Percentiles rank a stretch among this genome's conserved stretches.
Conservation (phyloP, 2,329 filamentous ascomycete genomes). For the Monilinia fructicola region DNA sequence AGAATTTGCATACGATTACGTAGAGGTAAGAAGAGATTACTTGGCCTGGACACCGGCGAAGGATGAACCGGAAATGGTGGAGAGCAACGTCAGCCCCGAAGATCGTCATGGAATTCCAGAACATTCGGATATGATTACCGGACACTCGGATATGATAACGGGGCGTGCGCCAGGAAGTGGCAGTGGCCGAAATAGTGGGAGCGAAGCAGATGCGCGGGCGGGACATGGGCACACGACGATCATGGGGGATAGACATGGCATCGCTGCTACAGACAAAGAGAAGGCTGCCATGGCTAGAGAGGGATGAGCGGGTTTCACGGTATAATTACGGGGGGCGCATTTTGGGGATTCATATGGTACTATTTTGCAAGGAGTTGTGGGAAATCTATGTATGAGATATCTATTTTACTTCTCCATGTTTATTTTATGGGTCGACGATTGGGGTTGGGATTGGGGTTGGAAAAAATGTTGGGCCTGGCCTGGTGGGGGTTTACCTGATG, state of each 20-base stretch:
- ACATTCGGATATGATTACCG: conserved; percentile 66
- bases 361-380: conserved; percentile 11
- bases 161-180: background rate
- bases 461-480: conserved; percentile 1
- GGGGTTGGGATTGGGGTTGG: background rate
- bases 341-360: background rate
- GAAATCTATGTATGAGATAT: conserved; percentile 15
- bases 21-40: conserved; percentile 85
- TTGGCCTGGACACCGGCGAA: conserved; percentile 81
- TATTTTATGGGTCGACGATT: background rate
- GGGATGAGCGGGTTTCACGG: background rate
- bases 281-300: conserved; percentile 32
- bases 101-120: conserved; percentile 72
- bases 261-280: conserved; percentile 48
- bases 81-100: conserved; percentile 56
- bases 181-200: conserved; percentile 2
- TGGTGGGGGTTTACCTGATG: conserved; percentile 5
- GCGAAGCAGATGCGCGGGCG: conserved; percentile 39
- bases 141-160: conserved; percentile 36
- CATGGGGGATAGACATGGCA: conserved; percentile 52
- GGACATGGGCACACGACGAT: conserved; percentile 46
- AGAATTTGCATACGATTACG: conserved; percentile 88
- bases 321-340: background rate
- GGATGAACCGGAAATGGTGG: conserved; percentile 54
- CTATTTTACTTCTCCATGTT: conserved; percentile 13